Percentiles rank a stretch among this genome's conserved stretches.
phyloP scores from a whole-genome alignment of 225 moss, liverwort and hornwort genomes.

The Ulota crispa region DNA sequence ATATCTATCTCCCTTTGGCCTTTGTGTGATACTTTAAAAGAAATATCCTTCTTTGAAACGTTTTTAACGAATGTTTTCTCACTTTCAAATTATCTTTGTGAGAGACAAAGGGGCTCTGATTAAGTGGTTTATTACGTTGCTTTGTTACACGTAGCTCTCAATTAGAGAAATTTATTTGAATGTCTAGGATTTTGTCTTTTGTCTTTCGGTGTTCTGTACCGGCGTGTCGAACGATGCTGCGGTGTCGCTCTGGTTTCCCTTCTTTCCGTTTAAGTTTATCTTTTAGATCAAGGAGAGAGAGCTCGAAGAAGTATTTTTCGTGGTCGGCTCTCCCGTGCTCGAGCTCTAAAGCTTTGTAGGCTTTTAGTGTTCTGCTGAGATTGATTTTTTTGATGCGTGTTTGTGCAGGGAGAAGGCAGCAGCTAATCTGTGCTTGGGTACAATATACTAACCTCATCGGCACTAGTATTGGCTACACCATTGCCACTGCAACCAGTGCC shows the following conservation, averaged over 20 bases:
- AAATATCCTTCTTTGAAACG: neutral
- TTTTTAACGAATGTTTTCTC: neutral
- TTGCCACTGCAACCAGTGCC: constrained; percentile 67
- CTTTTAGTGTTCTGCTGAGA: too few species aligned
- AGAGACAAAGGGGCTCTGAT: too few species aligned
- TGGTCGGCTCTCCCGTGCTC: neutral
- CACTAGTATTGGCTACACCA: constrained; percentile 82
- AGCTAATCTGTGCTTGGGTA: constrained; percentile 50
- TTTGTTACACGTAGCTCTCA: neutral
- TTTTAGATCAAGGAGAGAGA: neutral
- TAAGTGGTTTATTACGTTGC: neutral
- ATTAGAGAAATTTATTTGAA: neutral
- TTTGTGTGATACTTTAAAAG: neutral
- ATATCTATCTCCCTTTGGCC: neutral
- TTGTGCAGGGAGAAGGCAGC: constrained; percentile 41
- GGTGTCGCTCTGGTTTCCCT: neutral
- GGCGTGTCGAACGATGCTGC: neutral
- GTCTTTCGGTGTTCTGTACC: neutral
- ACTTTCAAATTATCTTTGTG: neutral
- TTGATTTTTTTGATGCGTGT: neutral
- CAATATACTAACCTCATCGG: constrained; percentile 87
- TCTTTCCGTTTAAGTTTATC: neutral
- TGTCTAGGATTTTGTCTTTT: neutral
- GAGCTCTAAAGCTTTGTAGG: neutral
- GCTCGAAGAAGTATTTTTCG: neutral